Conservation (phyloP, 2,329 filamentous ascomycete genomes). For the Pezicula radicicola region DNA sequence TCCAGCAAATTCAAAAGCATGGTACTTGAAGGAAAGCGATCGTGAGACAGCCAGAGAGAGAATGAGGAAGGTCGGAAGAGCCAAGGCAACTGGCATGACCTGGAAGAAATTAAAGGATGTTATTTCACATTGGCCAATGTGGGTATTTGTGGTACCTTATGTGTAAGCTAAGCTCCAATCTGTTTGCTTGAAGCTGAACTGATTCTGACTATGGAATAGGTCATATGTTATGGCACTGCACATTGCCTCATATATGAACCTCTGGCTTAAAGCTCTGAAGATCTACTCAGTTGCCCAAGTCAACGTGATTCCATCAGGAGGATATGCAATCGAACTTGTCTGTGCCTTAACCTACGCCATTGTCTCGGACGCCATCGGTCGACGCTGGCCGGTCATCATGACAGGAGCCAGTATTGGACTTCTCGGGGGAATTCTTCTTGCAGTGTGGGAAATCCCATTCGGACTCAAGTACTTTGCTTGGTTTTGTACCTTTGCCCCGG, state of each 20-base stretch:
- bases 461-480: background rate
- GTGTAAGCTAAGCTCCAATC: background rate
- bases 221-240: background rate
- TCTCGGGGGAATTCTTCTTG: background rate
- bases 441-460: background rate
- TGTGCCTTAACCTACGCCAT: background rate
- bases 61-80: background rate
- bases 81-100: background rate
- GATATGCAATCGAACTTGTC: background rate
- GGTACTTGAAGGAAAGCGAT: conserved; percentile 36
- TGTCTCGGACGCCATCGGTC: background rate
- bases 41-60: background rate
- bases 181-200: background rate
- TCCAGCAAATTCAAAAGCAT: conserved; percentile 45
- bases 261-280: background rate
- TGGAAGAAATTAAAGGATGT: background rate
- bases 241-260: background rate
- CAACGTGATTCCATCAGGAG: conserved; percentile 1
- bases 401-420: background rate
- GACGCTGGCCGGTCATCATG: background rate
- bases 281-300: background rate
- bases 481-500: background rate
- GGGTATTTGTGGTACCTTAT: too few relatives aligned
- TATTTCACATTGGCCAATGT: too few relatives aligned
- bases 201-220: background rate